Evolutionary conservation across 2,329 filamentous ascomycete genomes (phyloP), one percentile per base, ranked within the genome.

Genomic region (Diaporthe nobilis): DNA sequence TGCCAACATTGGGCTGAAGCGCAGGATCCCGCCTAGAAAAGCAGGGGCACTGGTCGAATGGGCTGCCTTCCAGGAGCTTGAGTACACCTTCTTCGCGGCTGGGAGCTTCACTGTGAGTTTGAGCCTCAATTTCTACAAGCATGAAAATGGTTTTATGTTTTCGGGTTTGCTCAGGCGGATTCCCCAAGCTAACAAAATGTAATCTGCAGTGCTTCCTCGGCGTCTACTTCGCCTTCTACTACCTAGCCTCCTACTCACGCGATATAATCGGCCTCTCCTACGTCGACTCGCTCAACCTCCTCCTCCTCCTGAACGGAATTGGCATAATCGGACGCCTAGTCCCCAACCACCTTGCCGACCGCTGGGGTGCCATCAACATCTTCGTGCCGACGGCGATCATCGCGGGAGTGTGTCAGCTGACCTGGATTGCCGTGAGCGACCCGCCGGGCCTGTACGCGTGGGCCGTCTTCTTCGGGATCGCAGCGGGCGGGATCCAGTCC

Each of bases 271-370:
- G 81, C 2, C 76, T 91, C 5, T 81, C 82, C 3, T 90, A 88
- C 80, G 83, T 83, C 4, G 85, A 86, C 47, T 88, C 91, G 6
- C 87, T 94, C 68, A 89, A 92, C 79, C 82, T 94, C 10, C 84
- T 94, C 17, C 86, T 94, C 37, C 85, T 94, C 4, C 85, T 94
- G 80, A 95, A 94, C 82, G 91, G 89, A 28, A 86, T 91, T 15
- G 91, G 92, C 1, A 74, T 90, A 20, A 75, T 90, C 3, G 91
- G 91, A 13, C 89, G 92, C 0, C 75, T 93, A 15, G 77, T 91
- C 0, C 91, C 91, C 0, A 91, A 88, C 80, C 85, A 87, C 77
- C 78, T 92, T 1, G 91, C 92, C 3, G 92, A 94, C 83, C 81
- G 82, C 12, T 73, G 85, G 25, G 93, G 93, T 0, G 86, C 90